Conservation (phyloP, 2,329 filamentous ascomycete species). For the Colletotrichum sp. region DNA sequence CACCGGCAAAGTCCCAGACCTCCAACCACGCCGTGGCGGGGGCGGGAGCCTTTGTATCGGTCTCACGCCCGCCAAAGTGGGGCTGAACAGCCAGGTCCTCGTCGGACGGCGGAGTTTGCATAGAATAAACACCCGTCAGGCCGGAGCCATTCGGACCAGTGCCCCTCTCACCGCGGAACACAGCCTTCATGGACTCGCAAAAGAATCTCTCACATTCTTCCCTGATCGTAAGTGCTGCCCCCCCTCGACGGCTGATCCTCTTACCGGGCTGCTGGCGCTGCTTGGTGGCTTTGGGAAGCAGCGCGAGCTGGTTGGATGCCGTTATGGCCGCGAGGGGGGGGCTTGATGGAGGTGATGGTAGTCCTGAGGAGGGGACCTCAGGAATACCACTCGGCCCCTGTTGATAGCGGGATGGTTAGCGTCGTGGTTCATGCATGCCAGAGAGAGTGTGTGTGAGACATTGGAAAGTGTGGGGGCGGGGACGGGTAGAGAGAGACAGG, state of each 20-base stretch:
- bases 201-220: slow-evolving; percentile 99
- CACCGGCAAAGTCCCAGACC: slow-evolving; percentile 85
- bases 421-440: slow-evolving; percentile 1
- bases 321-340: slow-evolving; percentile 83
- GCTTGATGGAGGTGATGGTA: slow-evolving; percentile 84
- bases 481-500: neutral
- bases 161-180: slow-evolving; percentile 96
- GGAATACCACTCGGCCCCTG: slow-evolving; percentile 91
- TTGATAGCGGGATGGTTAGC: slow-evolving; percentile 17
- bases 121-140: slow-evolving; percentile 76
- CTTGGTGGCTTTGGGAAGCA: slow-evolving; percentile 59
- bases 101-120: slow-evolving; percentile 60
- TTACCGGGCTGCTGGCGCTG: slow-evolving; percentile 41
- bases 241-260: slow-evolving; percentile 68
- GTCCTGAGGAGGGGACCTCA: slow-evolving; percentile 86
- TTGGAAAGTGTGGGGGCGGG: neutral
- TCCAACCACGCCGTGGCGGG: slow-evolving; percentile 68
- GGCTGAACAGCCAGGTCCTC: slow-evolving; percentile 42
- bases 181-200: slow-evolving; percentile 91
- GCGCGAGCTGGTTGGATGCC: slow-evolving; percentile 69
- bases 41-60: slow-evolving; percentile 5
- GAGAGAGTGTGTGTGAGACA: neutral
- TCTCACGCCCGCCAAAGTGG: slow-evolving; percentile 18
- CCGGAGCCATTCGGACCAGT: slow-evolving; percentile 78
- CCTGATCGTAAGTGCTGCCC: slow-evolving; percentile 95